Evolutionary conservation across 306 rosid species (phyloP).

Genomic region (Medicago arabica): DNA sequence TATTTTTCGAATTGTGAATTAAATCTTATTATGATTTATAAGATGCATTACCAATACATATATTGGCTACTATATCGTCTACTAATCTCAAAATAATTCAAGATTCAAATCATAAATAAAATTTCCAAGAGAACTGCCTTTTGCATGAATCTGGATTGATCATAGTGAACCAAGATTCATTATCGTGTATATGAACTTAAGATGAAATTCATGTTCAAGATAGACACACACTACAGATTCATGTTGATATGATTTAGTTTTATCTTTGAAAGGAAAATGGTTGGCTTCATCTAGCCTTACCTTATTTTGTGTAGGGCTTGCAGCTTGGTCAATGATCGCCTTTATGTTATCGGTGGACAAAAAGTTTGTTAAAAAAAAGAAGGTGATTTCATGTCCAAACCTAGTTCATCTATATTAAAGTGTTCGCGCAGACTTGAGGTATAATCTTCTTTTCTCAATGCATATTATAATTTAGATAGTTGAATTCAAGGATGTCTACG

Average conservation of each 20-base stretch:
- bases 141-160: too few species aligned
- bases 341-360: constrained; percentile 88
- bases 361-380: too few species aligned
- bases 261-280: constrained; percentile 18
- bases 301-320: constrained; percentile 70
- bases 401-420: constrained; percentile 92
- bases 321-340: constrained; percentile 60
- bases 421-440: constrained; percentile 95
- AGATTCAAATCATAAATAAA: too few species aligned
- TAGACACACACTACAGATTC: not conserved
- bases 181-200: not conserved
- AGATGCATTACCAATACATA: too few species aligned
- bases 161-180: not conserved
- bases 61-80: too few species aligned
- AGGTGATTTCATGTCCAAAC: constrained; percentile 98
- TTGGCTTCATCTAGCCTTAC: constrained; percentile 21
- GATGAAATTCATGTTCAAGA: not conserved
- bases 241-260: not conserved
- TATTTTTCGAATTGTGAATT: not conserved
- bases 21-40: not conserved
- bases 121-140: too few species aligned
- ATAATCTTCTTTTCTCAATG: constrained; percentile 4
- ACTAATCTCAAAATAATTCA: too few species aligned
- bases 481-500: not conserved
- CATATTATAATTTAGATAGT: not conserved